These are phyloP conservation scores for Komagataella kurtzmanii DNA, from an alignment of 805 yeast species.

Conservation along the genomic window DNA sequence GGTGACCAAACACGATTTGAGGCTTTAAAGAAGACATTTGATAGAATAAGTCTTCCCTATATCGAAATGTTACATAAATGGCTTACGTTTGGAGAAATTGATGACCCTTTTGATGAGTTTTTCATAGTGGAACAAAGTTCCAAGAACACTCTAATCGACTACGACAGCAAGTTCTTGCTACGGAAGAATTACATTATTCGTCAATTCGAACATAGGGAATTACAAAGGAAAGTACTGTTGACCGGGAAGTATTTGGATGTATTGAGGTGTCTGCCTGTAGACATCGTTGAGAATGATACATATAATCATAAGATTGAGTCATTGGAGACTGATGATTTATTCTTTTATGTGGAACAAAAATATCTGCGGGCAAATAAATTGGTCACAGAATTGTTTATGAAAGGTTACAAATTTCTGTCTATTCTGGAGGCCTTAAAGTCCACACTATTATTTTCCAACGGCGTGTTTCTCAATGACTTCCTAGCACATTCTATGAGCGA, in stretches of 20 bases:
- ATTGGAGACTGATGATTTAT: conserved; percentile 21
- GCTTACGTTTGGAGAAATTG: conserved; percentile 60
- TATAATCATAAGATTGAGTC: conserved; percentile 17
- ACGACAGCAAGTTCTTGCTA: conserved; percentile 66
- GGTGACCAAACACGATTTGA: conserved; percentile 51
- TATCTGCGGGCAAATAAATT: conserved; percentile 55
- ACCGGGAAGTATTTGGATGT: conserved; percentile 83
- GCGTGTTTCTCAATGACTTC: conserved; percentile 38
- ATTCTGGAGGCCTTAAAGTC: conserved; percentile 38
- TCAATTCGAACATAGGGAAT: conserved; percentile 38
- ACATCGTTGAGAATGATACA: conserved; percentile 8
- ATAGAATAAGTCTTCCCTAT: conserved; percentile 48
- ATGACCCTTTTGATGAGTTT: conserved; percentile 78
- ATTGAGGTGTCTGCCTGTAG: conserved; percentile 44
- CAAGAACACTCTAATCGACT: conserved; percentile 25
- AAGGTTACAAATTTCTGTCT: conserved; percentile 40
- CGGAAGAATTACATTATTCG: conserved; percentile 64
- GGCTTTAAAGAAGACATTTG: conserved; percentile 39
- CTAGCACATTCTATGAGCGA: conserved; percentile 38
- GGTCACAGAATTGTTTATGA: conserved; percentile 40
- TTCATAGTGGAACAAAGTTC: conserved; percentile 33
- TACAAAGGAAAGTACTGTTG: conserved; percentile 52
- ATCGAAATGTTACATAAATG: conserved; percentile 62
- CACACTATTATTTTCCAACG: conserved; percentile 42
- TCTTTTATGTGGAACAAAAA: conserved; percentile 42